A percentile compares a stretch with the other conserved stretches of the same genome.
Evolutionary conservation across 2,329 filamentous ascomycete species (phyloP).

Genomic region (Ascochyta pisi): DNA sequence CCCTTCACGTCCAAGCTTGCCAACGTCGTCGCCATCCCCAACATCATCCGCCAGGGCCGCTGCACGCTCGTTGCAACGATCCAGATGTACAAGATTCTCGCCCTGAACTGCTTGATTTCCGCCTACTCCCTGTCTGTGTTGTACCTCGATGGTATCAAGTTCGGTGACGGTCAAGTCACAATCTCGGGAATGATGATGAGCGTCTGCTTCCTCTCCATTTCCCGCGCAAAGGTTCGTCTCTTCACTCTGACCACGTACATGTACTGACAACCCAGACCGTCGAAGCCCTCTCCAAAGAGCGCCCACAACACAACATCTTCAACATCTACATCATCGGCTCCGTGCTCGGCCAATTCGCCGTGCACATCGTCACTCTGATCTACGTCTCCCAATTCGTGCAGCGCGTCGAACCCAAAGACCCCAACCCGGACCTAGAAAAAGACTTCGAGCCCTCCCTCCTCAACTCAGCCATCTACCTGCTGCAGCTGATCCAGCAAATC

Average conservation of each 20-base stretch:
- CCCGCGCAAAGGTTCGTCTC: conserved; percentile 76
- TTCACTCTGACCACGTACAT: not conserved
- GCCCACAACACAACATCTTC: conserved; percentile 98
- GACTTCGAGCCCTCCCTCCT: conserved; percentile 93
- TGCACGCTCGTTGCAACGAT: conserved; percentile 98
- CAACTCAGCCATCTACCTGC: conserved; percentile 95
- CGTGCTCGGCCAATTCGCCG: conserved; percentile 94
- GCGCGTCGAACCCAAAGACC: conserved; percentile 72
- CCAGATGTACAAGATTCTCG: conserved; percentile 99
- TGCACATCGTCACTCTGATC: conserved; percentile 92
- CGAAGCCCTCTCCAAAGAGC: conserved; percentile 93
- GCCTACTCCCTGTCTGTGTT: conserved; percentile 96
- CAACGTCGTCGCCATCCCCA: conserved; percentile 95
- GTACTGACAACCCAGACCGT: conserved; percentile 67
- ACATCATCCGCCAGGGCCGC: conserved; percentile 96
- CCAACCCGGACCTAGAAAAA: conserved; percentile 85
- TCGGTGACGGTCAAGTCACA: conserved; percentile 96
- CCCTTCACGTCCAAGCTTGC: conserved; percentile 98
- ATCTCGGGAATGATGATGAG: conserved; percentile 99
- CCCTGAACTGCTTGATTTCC: conserved; percentile 95
- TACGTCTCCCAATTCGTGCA: conserved; percentile 93
- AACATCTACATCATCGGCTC: conserved; percentile 99
- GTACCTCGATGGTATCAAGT: conserved; percentile 98
- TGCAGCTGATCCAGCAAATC: conserved; percentile 98
- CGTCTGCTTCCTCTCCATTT: conserved; percentile 98